These are phyloP conservation scores for Chrysoporthe austroafricana DNA, from an alignment of 2,329 filamentous ascomycete species.

Conservation along the genomic window DNA sequence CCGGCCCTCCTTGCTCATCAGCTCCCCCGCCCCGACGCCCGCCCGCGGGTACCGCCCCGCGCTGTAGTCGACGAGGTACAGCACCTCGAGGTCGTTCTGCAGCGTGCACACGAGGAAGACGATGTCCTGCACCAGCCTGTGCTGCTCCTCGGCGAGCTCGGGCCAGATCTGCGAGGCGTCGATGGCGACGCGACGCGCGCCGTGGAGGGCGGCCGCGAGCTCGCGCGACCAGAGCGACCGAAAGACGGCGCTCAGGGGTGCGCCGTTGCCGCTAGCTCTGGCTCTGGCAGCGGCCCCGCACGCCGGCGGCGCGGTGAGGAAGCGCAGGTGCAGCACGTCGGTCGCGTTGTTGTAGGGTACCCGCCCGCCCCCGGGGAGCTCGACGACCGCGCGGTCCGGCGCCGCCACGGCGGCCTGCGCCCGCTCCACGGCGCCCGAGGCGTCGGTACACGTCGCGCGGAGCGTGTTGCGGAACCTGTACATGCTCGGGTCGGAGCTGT, in stretches of 20 bases:
- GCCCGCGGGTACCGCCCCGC: conserved; percentile 7
- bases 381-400: conserved; percentile 1
- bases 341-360: conserved; percentile 25
- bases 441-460: conserved; percentile 17
- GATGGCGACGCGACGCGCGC: conserved; percentile 28
- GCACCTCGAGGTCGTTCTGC: conserved; percentile 29
- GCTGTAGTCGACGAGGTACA: conserved; percentile 29
- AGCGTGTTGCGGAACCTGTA: conserved; percentile 24
- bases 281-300: not conserved
- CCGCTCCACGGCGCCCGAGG: conserved; percentile 6
- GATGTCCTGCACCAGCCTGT: conserved; percentile 25
- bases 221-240: conserved; percentile 26
- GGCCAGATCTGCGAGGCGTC: conserved; percentile 28
- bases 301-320: not conserved
- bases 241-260: conserved; percentile 22
- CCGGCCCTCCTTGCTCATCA: conserved; percentile 29
- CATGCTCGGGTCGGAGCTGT: conserved; percentile 22
- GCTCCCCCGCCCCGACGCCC: conserved; percentile 6
- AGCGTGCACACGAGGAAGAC: conserved; percentile 29
- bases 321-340: conserved; percentile 28
- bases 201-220: conserved; percentile 22
- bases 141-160: conserved; percentile 4
- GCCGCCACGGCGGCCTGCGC: conserved; percentile 4
- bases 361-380: conserved; percentile 1
- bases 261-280: not conserved